Evolutionary conservation across 176 grass and related monocot genomes (phyloP), one percentile per base, ranked within the genome.

Genomic region (Eragrostis nindensis): DNA sequence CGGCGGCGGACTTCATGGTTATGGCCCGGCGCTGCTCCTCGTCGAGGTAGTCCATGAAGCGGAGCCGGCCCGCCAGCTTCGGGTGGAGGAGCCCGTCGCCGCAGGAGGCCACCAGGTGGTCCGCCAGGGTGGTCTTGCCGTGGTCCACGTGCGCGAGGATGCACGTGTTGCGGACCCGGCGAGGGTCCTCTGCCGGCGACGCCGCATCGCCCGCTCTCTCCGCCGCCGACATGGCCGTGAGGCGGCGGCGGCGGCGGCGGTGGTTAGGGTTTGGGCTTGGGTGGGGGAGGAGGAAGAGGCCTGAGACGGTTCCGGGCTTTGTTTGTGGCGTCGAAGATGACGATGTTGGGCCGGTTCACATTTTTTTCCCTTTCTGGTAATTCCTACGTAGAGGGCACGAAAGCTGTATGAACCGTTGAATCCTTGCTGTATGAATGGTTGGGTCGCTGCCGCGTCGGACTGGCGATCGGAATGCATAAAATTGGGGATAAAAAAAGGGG

Each of bases 141-240:
- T 98, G 95, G 68, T 98, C 95, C 0, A 98, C 95, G 29, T 98
- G 95, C 25, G 92, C 95, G 62, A 98, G 85, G 73, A 98, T 98
- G 82, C 95, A 98, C 49, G 94, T 98, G 86, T 98, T 98, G 54
- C 95, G 77, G 55, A 98, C 56, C 14, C 40, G 71, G 36, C 76
- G 70, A 5, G 81, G 81, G 45, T 89, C 75, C 61, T 29, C 49
- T 18, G 50, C 54, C 68, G 41, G 57, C 49, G 68, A 13, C 66
- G 43, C 43, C 38, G 80, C 21, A 8, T 52, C 80, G 27, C n/a
- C 70, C 36, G 63, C 7, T 26, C 47, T 46, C 75, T 78, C 84
- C 68, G 69, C 62, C 70, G 86, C 80, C 81, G 81, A 39, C 87
- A 71, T 69, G 40, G 42, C 83, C 18, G 77, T 15, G 25, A 32